Percentiles rank a stretch among this genome's conserved stretches.
Conservation (phyloP, 2,329 filamentous ascomycete species). For the Fusarium abutilonis region DNA sequence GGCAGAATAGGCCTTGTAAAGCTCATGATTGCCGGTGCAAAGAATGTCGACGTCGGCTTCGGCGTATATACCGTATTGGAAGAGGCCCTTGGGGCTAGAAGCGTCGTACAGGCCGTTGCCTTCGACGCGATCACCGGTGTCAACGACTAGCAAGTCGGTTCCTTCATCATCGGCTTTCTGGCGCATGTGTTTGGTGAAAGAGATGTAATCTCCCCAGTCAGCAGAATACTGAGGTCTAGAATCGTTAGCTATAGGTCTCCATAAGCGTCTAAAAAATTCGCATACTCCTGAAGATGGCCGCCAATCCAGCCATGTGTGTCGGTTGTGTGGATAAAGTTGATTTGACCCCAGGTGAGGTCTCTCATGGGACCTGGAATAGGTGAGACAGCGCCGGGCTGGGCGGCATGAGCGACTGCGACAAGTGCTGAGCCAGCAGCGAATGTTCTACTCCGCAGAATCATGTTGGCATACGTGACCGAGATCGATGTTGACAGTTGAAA, state of each 20-base stretch:
- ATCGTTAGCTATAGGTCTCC: conserved; percentile 14
- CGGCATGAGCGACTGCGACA: conserved; percentile 55
- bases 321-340: conserved; percentile 97
- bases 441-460: conserved; percentile 44
- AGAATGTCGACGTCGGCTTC: conserved; percentile 86
- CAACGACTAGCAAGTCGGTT: conserved; percentile 88
- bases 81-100: conserved; percentile 86
- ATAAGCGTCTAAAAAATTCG: rapidly evolving
- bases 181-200: conserved; percentile 85
- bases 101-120: conserved; percentile 95
- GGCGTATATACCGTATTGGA: conserved; percentile 86
- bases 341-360: conserved; percentile 87
- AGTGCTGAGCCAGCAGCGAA: conserved; percentile 46
- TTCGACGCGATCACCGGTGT: conserved; percentile 93
- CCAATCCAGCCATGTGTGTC: conserved; percentile 96
- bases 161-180: conserved; percentile 80
- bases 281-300: conserved; percentile 89
- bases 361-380: conserved; percentile 85
- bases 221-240: conserved; percentile 85
- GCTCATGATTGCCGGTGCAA: conserved; percentile 92
- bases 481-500: background rate
- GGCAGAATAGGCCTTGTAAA: conserved; percentile 84
- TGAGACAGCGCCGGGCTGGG: conserved; percentile 82
- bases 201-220: conserved; percentile 98
- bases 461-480: conserved; percentile 2